A percentile compares a stretch with the other conserved stretches of the same genome.
These are phyloP conservation scores for Moesziomyces parantarcticus DNA, from an alignment of 1,284 basidiomycete species.

Conservation along the genomic window DNA sequence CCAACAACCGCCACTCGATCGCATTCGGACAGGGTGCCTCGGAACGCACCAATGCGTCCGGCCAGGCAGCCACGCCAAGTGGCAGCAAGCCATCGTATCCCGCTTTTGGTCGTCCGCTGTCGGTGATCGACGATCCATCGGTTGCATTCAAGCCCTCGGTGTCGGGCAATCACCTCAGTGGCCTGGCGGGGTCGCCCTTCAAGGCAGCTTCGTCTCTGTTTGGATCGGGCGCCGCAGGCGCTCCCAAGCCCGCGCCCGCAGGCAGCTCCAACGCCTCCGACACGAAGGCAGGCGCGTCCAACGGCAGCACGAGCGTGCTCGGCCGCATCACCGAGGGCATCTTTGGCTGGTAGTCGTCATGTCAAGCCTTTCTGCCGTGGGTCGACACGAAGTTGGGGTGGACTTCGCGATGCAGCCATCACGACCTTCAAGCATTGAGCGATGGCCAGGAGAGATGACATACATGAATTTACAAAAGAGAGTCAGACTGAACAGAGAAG, in stretches of 20 bases:
- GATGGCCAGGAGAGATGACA: background rate
- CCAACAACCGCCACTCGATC: slow-evolving; percentile 30
- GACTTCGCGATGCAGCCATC: too few relatives aligned
- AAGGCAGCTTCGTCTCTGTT: slow-evolving; percentile 48
- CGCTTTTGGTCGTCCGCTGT: slow-evolving; percentile 43
- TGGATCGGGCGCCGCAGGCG: slow-evolving; percentile 18
- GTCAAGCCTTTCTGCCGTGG: background rate
- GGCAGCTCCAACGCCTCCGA: slow-evolving; percentile 2
- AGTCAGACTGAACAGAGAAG: background rate
- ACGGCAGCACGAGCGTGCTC: slow-evolving; percentile 27
- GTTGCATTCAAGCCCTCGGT: slow-evolving; percentile 36
- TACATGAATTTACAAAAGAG: background rate
- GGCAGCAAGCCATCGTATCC: slow-evolving; percentile 15
- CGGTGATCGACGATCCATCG: slow-evolving; percentile 43
- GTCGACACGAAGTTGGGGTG: too few relatives aligned
- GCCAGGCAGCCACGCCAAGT: slow-evolving; percentile 2
- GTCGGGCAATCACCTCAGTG: slow-evolving; percentile 24
- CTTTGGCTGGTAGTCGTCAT: slow-evolving; percentile 52
- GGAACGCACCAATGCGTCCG: slow-evolving; percentile 2
- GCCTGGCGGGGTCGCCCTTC: slow-evolving; percentile 39
- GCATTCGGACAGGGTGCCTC: slow-evolving; percentile 17
- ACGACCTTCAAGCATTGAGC: background rate
- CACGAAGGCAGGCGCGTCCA: slow-evolving; percentile 11
- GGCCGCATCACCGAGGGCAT: slow-evolving; percentile 58
- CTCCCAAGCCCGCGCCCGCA: slow-evolving; percentile 17